Evolutionary conservation across 1,139 yeast species (phyloP).

Genomic region (Sugiyamaella pinicola): DNA sequence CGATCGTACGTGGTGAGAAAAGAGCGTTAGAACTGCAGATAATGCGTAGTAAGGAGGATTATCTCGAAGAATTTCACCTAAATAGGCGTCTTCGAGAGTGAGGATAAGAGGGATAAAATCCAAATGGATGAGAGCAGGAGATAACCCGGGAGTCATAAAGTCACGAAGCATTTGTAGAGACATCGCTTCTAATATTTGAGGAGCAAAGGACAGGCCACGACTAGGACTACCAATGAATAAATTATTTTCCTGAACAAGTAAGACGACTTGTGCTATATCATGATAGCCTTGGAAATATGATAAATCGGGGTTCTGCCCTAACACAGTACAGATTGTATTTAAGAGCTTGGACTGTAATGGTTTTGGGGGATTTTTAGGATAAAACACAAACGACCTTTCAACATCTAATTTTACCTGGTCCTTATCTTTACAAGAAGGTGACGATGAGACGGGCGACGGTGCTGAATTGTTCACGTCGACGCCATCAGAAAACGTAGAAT

Average conservation of each 20-base stretch:
- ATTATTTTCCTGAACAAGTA: constrained; percentile 52
- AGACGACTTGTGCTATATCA: constrained; percentile 75
- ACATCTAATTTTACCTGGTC: constrained; percentile 79
- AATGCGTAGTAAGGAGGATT: constrained; percentile 64
- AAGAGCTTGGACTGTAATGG: constrained; percentile 47
- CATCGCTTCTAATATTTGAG: constrained; percentile 54
- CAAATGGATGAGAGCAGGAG: constrained; percentile 66
- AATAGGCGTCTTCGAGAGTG: constrained; percentile 50
- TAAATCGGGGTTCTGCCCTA: constrained; percentile 62
- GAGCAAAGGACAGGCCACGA: constrained; percentile 33
- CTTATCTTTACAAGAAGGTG: constrained; percentile 53
- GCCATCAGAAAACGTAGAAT: neutral
- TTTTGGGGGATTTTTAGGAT: constrained; percentile 29
- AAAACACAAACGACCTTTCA: constrained; percentile 60
- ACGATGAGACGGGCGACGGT: no score
- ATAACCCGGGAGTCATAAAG: constrained; percentile 74
- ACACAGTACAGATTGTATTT: constrained; percentile 54
- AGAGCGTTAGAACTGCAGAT: constrained; percentile 75
- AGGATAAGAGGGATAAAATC: constrained; percentile 65
- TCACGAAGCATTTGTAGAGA: constrained; percentile 73
- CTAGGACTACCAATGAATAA: constrained; percentile 1
- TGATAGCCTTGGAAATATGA: constrained; percentile 92
- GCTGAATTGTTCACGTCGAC: no score
- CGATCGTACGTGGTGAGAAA: constrained; percentile 68
- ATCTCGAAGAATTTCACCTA: constrained; percentile 53